Conservation (phyloP, 192 early-diverging fungal genomes). For the Ambispora gerdemannii region DNA sequence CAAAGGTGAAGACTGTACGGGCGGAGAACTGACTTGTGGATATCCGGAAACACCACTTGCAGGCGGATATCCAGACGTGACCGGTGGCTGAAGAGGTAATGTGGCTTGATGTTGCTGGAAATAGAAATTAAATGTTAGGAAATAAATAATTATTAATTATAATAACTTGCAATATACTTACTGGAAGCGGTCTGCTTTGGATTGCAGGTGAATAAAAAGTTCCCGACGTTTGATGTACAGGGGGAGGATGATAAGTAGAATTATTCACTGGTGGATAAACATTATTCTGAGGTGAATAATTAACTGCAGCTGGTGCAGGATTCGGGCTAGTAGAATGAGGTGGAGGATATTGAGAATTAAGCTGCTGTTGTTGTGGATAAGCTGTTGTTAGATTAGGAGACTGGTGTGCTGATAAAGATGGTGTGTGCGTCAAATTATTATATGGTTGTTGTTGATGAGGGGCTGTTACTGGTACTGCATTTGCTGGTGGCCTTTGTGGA, state of each 20-base stretch:
- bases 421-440: not conserved
- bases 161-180: not conserved
- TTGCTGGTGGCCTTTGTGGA: not conserved
- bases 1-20: not conserved
- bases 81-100: not conserved
- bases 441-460: not conserved
- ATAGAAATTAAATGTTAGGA: not conserved
- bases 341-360: slow-evolving; percentile 3
- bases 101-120: slow-evolving; percentile 7
- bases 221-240: not conserved
- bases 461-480: not conserved
- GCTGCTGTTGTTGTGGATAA: not conserved
- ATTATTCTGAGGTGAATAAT: not conserved
- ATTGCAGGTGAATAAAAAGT: not conserved
- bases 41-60: not conserved
- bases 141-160: not conserved
- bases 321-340: not conserved
- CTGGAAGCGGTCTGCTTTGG: not conserved
- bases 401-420: not conserved
- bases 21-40: not conserved
- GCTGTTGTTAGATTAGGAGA: not conserved
- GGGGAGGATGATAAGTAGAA: not conserved
- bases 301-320: not conserved
- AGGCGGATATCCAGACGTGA: not conserved
- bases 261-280: not conserved